A percentile compares a stretch with the other conserved stretches of the same genome.
Conservation (phyloP, 2,329 filamentous ascomycete genomes). For the Dissoconium aciculare region DNA sequence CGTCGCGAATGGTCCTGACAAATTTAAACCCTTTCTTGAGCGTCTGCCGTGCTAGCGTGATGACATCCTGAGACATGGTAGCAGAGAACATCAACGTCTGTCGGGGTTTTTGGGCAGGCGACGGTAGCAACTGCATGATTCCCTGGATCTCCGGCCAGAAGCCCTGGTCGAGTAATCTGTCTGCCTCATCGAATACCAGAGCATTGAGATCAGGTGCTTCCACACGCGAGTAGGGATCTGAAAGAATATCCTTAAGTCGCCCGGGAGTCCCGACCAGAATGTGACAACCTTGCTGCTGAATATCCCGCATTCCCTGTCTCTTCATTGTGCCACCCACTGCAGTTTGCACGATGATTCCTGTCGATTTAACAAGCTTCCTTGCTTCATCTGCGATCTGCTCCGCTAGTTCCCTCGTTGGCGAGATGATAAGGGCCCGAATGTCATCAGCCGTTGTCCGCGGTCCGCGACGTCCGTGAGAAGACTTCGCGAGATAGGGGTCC, state of each 20-base stretch:
- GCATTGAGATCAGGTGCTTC: slow-evolving; percentile 45
- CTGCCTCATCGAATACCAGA: slow-evolving; percentile 50
- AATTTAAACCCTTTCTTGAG: slow-evolving; percentile 78
- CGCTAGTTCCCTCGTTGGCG: slow-evolving; percentile 47
- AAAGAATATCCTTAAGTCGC: slow-evolving; percentile 66
- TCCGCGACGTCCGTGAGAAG: slow-evolving; percentile 34
- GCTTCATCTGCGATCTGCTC: slow-evolving; percentile 60
- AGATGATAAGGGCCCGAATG: slow-evolving; percentile 46
- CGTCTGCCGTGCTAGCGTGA: slow-evolving; percentile 60
- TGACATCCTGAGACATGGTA: slow-evolving; percentile 73
- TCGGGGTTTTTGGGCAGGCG: slow-evolving; percentile 46
- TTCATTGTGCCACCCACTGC: slow-evolving; percentile 93
- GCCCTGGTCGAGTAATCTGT: slow-evolving; percentile 50
- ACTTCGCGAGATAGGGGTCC: slow-evolving; percentile 45
- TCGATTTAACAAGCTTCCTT: slow-evolving; percentile 46
- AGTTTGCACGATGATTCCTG: slow-evolving; percentile 53
- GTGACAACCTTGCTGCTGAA: slow-evolving; percentile 66
- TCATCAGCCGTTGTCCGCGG: slow-evolving; percentile 36
- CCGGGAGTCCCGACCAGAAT: slow-evolving; percentile 83
- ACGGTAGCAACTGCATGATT: slow-evolving; percentile 43
- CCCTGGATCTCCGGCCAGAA: slow-evolving; percentile 36
- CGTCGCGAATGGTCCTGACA: slow-evolving; percentile 68
- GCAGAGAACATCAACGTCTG: slow-evolving; percentile 95
- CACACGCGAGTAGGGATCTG: slow-evolving; percentile 48
- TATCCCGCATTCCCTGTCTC: slow-evolving; percentile 47